Conservation (phyloP, 202 grass and related monocot genomes). For the Zizania palustris region DNA sequence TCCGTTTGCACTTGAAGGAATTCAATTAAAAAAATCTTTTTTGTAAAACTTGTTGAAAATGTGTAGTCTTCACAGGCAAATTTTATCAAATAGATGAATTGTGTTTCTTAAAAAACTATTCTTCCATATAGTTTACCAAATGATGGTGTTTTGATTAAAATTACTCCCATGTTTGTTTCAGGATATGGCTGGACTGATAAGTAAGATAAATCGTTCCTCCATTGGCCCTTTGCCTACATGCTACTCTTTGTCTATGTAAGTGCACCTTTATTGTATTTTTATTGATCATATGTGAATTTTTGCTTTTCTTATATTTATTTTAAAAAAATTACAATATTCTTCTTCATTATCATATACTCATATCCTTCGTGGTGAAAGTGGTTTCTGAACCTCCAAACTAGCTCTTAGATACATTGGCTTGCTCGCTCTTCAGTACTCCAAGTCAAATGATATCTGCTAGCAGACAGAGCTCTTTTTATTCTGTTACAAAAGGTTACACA, state of each 20-base stretch:
- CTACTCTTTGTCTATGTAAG: slow-evolving; percentile 90
- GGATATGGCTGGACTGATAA: slow-evolving; percentile 99
- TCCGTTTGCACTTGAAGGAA: background rate
- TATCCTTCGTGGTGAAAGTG: slow-evolving; percentile 3
- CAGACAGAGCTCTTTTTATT: background rate
- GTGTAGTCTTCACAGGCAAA: background rate
- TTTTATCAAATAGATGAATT: slow-evolving; percentile 16
- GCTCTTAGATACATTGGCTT: background rate
- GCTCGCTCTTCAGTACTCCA: slow-evolving; percentile 12
- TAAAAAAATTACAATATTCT: background rate
- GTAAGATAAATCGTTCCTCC: slow-evolving; percentile 98
- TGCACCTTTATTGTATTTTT: slow-evolving; percentile 28
- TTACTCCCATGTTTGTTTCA: slow-evolving; percentile 51
- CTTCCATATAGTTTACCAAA: slow-evolving; percentile 11
- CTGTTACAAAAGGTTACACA: background rate
- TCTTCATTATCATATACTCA: background rate
- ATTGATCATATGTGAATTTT: slow-evolving; percentile 13
- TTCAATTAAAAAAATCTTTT: background rate
- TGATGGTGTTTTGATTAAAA: slow-evolving; percentile 33
- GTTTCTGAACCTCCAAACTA: background rate
- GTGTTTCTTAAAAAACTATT: background rate
- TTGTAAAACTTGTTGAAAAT: slow-evolving; percentile 22
- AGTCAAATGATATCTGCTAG: slow-evolving; percentile 30
- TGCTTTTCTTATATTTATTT: slow-evolving; percentile 21
- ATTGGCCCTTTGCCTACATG: slow-evolving; percentile 91